A percentile compares a stretch with the other conserved stretches of the same genome.
Conservation (phyloP, 805 yeast genomes). For the Tetrapisispora fleetii region DNA sequence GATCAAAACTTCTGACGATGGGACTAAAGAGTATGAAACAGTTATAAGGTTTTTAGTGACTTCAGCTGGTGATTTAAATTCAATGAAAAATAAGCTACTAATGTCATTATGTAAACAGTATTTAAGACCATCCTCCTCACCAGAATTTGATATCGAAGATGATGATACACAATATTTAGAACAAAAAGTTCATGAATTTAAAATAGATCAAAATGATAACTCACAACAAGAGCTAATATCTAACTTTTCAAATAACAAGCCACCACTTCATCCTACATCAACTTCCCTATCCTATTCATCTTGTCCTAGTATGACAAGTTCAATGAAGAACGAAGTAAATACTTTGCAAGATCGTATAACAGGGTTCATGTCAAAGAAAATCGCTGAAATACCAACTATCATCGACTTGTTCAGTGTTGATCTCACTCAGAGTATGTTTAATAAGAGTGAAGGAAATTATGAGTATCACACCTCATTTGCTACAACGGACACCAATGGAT, state of each 20-base stretch:
- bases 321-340: slow-evolving; percentile 30
- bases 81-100: slow-evolving; percentile 61
- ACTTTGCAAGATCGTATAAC: slow-evolving; percentile 54
- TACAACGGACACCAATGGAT: slow-evolving; percentile 58
- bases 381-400: slow-evolving; percentile 46
- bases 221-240: not conserved
- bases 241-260: not conserved
- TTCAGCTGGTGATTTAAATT: slow-evolving; percentile 54
- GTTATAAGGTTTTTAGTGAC: slow-evolving; percentile 63
- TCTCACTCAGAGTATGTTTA: not conserved
- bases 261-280: not conserved
- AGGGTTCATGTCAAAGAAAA: slow-evolving; percentile 58
- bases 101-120: slow-evolving; percentile 57
- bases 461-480: slow-evolving; percentile 25
- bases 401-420: slow-evolving; percentile 40
- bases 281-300: not conserved
- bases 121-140: slow-evolving; percentile 28
- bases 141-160: slow-evolving; percentile 34
- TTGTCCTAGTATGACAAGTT: not conserved
- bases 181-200: not conserved
- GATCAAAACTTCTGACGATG: not conserved
- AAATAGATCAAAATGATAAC: not conserved
- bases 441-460: not conserved
- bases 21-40: slow-evolving; percentile 33
- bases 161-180: not conserved